Evolutionary conservation across 2,329 filamentous ascomycete genomes (phyloP).

Genomic region (Graphium sp.): DNA sequence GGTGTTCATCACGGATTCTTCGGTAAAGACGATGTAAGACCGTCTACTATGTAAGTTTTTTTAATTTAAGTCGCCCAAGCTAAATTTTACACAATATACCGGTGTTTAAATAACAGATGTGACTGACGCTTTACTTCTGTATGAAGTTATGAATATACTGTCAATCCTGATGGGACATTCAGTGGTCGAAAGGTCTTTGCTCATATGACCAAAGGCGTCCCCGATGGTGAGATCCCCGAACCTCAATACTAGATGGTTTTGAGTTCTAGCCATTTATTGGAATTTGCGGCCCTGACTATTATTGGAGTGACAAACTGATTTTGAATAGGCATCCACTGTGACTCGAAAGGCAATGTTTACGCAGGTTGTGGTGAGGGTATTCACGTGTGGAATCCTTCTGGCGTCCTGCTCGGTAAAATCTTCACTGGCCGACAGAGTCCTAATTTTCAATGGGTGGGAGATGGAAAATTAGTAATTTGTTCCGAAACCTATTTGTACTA

Average conservation of each 20-base stretch:
- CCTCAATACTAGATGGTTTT: background rate
- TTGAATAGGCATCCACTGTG: slow-evolving; percentile 31
- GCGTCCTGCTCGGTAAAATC: slow-evolving; percentile 37
- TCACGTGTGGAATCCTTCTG: slow-evolving; percentile 26
- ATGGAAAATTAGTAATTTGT: slow-evolving; percentile 17
- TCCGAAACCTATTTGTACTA: slow-evolving; percentile 17
- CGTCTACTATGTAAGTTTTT: slow-evolving; percentile 26
- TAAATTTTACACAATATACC: background rate
- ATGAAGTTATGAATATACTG: no score
- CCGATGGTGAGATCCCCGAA: slow-evolving; percentile 29
- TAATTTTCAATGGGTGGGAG: slow-evolving; percentile 26
- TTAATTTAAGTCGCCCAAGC: background rate
- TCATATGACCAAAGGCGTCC: slow-evolving; percentile 31
- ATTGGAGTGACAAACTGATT: background rate
- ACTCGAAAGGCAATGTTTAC: slow-evolving; percentile 37
- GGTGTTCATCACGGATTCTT: slow-evolving; percentile 27
- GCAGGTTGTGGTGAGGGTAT: slow-evolving; percentile 29
- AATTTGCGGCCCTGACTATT: no score
- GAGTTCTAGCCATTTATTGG: no score
- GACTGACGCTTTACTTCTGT: slow-evolving; percentile 33
- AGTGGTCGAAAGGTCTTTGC: slow-evolving; percentile 37
- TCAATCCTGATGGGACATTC: slow-evolving; percentile 25
- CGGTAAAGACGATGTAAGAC: slow-evolving; percentile 20
- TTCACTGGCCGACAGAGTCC: slow-evolving; percentile 24
- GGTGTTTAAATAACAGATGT: background rate